Conservation (phyloP, 2,329 filamentous ascomycete species). For the Xylariaceae sp. region DNA sequence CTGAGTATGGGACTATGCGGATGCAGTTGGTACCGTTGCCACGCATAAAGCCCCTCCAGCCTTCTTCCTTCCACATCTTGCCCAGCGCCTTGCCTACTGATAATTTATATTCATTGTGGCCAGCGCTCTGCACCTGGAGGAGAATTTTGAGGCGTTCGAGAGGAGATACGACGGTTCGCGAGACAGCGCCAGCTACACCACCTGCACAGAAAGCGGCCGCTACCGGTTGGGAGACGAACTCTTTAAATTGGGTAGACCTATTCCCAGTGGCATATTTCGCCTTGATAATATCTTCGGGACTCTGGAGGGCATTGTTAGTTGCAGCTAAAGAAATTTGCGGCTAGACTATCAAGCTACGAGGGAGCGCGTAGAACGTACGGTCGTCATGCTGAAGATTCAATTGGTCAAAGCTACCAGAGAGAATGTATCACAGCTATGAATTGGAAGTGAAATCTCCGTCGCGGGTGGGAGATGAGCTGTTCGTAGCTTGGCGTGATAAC, state of each 20-base stretch:
- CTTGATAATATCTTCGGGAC: conserved; percentile 38
- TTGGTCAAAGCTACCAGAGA: conserved; percentile 15
- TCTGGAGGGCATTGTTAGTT: conserved; percentile 29
- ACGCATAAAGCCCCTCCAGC: conserved; percentile 96
- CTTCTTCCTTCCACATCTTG: conserved; percentile 98
- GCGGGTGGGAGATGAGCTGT: conserved; percentile 8
- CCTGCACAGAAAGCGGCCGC: conserved; percentile 92
- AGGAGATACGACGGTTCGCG: conserved; percentile 93
- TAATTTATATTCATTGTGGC: conserved; percentile 90
- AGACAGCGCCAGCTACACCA: conserved; percentile 94
- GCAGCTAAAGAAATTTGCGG: background rate
- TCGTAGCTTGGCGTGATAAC: conserved; percentile 4
- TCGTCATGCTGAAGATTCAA: conserved; percentile 43
- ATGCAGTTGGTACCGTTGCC: conserved; percentile 99
- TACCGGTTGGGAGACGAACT: conserved; percentile 77
- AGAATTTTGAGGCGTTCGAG: conserved; percentile 96
- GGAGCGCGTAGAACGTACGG: conserved; percentile 40
- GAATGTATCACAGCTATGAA: conserved; percentile 19
- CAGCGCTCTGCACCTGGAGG: conserved; percentile 93
- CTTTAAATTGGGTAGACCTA: conserved; percentile 46
- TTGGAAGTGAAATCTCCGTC: too few relatives aligned
- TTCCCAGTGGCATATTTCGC: conserved; percentile 38
- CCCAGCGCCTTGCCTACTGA: conserved; percentile 85
- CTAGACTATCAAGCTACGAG: background rate
- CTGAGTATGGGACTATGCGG: conserved; percentile 96